These are phyloP conservation scores for Aegilops umbellulata DNA, from an alignment of 176 grass and related monocot genomes.

Conservation along the genomic window DNA sequence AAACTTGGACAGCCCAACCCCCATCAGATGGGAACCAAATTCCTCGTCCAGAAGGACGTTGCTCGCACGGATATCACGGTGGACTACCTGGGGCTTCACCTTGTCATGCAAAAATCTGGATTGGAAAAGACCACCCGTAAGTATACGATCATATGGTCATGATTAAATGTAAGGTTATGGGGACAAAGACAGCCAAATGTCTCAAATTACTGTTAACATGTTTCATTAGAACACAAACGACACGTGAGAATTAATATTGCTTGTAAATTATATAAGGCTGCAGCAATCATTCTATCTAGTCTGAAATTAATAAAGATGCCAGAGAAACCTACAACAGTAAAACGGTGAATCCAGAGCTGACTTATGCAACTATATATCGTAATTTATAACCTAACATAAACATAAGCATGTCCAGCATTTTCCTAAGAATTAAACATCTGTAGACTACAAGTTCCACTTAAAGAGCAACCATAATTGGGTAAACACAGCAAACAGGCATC, in stretches of 20 bases:
- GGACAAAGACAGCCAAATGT: background rate
- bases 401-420: background rate
- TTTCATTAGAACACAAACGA: background rate
- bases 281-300: background rate
- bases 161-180: background rate
- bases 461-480: background rate
- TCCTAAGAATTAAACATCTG: constrained; percentile 2
- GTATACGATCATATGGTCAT: background rate
- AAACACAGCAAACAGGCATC: background rate
- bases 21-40: constrained; percentile 97
- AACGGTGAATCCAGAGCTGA: background rate
- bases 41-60: constrained; percentile 93
- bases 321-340: background rate
- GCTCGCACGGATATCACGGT: constrained; percentile 93
- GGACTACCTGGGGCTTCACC: constrained; percentile 96
- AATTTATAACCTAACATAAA: constrained; percentile 8
- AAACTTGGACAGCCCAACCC: constrained; percentile 86
- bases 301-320: background rate
- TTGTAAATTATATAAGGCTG: background rate
- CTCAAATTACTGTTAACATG: background rate
- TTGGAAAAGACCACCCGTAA: constrained; percentile 10
- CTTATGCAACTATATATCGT: background rate
- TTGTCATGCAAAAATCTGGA: constrained; percentile 95
- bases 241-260: background rate
- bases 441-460: background rate